phyloP scores from a whole-genome alignment of 139 green algal species.

The Penium margaritaceum region DNA sequence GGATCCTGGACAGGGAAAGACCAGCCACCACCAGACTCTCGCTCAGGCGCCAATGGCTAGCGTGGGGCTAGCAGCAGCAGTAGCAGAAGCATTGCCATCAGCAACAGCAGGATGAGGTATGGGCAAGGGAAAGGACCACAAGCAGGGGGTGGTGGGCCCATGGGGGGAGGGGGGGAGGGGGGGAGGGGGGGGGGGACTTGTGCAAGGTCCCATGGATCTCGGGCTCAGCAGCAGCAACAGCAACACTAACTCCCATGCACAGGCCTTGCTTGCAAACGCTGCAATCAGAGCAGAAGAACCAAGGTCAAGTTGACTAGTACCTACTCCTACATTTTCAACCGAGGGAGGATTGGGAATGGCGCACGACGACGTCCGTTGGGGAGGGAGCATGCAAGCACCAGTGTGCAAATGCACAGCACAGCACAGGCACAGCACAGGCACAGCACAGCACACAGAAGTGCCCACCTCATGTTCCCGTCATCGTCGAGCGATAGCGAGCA shows the following conservation, averaged over 20 bases:
- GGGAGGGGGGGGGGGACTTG: not conserved
- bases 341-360: not conserved
- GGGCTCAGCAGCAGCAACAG: too few species aligned
- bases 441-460: not conserved
- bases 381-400: not conserved
- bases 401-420: not conserved
- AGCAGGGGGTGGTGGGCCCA: not conserved
- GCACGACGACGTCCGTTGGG: not conserved
- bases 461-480: not conserved
- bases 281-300: not conserved
- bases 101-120: too few species aligned
- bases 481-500: constrained; percentile 14
- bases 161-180: not conserved
- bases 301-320: not conserved
- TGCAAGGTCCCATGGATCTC: too few species aligned
- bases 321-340: too few species aligned
- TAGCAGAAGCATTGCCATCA: too few species aligned
- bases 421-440: not conserved
- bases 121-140: not conserved
- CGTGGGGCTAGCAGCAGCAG: too few species aligned
- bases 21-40: too few species aligned
- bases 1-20: not conserved
- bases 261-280: not conserved
- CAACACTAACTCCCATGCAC: too few species aligned
- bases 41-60: too few species aligned